Evolutionary conservation across 2,329 filamentous ascomycete species (phyloP).

Genomic region (Arthrinium phaeospermum): DNA sequence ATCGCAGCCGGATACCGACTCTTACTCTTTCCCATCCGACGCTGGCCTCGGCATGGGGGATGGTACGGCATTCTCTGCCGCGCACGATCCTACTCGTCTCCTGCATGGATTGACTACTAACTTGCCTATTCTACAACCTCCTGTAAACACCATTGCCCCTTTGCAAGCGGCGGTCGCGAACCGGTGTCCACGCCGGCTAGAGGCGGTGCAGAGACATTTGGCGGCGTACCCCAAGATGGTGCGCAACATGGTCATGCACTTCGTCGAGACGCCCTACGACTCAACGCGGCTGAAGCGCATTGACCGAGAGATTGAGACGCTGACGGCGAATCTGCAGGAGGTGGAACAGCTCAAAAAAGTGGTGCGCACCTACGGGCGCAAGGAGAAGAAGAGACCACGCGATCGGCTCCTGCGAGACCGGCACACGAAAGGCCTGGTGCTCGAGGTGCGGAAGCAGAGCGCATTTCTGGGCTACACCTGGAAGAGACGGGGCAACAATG

Average conservation of each 20-base stretch:
- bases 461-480: conserved; percentile 94
- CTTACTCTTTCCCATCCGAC: conserved; percentile 27
- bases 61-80: background rate
- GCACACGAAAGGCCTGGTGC: conserved; percentile 66
- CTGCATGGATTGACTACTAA: background rate
- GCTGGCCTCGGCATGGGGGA: background rate
- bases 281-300: conserved; percentile 53
- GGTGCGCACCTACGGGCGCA: conserved; percentile 58
- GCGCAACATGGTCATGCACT: conserved; percentile 50
- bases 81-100: background rate
- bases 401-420: conserved; percentile 84
- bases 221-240: conserved; percentile 46
- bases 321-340: conserved; percentile 39
- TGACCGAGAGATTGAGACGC: conserved; percentile 53
- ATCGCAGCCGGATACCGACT: conserved; percentile 39
- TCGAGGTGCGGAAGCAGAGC: conserved; percentile 80
- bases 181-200: conserved; percentile 33
- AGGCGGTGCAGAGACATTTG: conserved; percentile 41
- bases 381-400: conserved; percentile 79
- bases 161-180: background rate
- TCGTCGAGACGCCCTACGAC: conserved; percentile 56
- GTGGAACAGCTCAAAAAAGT: conserved; percentile 54
- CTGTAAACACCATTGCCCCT: background rate
- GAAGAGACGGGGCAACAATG: conserved; percentile 48
- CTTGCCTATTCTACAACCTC: conserved; percentile 28